A percentile compares a stretch with the other conserved stretches of the same genome.
phyloP scores from a whole-genome alignment of 495 filamentous ascomycete genomes.

The Monascus purpureus region DNA sequence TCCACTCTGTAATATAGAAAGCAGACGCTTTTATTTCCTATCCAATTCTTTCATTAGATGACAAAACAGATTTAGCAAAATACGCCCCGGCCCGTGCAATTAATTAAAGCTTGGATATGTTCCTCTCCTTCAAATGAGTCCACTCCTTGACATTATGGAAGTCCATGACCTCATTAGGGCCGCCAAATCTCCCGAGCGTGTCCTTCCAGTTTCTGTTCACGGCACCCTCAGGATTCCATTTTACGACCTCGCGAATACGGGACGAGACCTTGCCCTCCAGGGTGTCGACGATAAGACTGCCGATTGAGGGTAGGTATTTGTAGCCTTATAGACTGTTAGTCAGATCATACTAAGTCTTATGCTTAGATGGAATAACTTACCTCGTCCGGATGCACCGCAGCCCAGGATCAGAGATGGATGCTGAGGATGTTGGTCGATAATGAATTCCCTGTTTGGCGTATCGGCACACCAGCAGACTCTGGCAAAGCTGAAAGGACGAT shows the following conservation, averaged over 20 bases:
- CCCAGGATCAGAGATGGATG: constrained; percentile 21
- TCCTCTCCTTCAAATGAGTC: constrained; percentile 6
- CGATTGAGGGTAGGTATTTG: constrained; percentile 25
- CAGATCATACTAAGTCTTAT: constrained; percentile 2
- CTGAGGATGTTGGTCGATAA: constrained; percentile 27
- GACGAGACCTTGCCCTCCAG: constrained; percentile 18
- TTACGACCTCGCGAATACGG: constrained; percentile 15
- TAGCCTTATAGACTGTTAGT: too few relatives aligned
- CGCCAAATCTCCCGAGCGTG: constrained; percentile 24
- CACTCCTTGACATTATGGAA: constrained; percentile 19
- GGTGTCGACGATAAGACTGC: constrained; percentile 20
- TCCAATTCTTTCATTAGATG: too few relatives aligned
- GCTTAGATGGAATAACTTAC: constrained; percentile 2
- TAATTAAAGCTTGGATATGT: constrained; percentile 8
- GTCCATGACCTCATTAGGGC: constrained; percentile 23
- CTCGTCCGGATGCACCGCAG: constrained; percentile 23
- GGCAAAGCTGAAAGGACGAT: constrained; percentile 26
- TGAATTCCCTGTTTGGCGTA: constrained; percentile 29
- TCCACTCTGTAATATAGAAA: too few relatives aligned
- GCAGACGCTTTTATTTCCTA: too few relatives aligned
- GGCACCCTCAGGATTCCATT: constrained; percentile 28
- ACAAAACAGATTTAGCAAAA: too few relatives aligned
- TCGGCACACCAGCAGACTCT: constrained; percentile 38
- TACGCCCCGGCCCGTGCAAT: too few relatives aligned
- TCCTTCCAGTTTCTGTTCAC: constrained; percentile 23